These are phyloP conservation scores for Flaveria ramosissima DNA, from an alignment of 129 eudicot species.

Conservation along the genomic window DNA sequence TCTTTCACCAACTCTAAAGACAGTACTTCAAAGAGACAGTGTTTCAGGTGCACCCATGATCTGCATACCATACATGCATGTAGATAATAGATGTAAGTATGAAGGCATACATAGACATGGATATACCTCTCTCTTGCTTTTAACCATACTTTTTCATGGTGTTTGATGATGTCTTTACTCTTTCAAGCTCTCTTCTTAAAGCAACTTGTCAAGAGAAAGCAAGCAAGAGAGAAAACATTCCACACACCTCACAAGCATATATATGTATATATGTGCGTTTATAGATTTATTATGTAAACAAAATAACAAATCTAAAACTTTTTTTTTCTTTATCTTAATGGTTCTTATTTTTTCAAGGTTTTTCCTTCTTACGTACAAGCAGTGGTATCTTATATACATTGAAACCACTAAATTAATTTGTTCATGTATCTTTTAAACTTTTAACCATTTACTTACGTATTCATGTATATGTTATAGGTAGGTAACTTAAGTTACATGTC, in stretches of 20 bases:
- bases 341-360: too few relatives aligned
- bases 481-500: too few relatives aligned
- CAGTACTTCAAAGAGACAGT: constrained; percentile 8
- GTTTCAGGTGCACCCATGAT: constrained; percentile 52
- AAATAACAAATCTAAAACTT: too few relatives aligned
- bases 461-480: too few relatives aligned
- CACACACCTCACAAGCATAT: constrained; percentile 4
- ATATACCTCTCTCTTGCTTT: constrained; percentile 41
- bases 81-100: constrained; percentile 20
- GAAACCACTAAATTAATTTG: too few relatives aligned
- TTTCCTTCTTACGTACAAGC: too few relatives aligned
- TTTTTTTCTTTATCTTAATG: too few relatives aligned
- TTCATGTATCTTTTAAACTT: too few relatives aligned
- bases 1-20: constrained; percentile 35
- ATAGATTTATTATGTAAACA: neutral
- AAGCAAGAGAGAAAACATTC: constrained; percentile 16
- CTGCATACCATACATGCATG: constrained; percentile 15
- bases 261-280: neutral
- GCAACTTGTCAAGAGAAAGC: constrained; percentile 53
- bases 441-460: too few relatives aligned
- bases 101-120: constrained; percentile 28
- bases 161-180: constrained; percentile 46
- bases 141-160: constrained; percentile 41
- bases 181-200: constrained; percentile 52
- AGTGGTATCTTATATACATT: too few relatives aligned